Evolutionary conservation across 2,329 filamentous ascomycete genomes (phyloP).

Genomic region (Nigrospora oryzae): DNA sequence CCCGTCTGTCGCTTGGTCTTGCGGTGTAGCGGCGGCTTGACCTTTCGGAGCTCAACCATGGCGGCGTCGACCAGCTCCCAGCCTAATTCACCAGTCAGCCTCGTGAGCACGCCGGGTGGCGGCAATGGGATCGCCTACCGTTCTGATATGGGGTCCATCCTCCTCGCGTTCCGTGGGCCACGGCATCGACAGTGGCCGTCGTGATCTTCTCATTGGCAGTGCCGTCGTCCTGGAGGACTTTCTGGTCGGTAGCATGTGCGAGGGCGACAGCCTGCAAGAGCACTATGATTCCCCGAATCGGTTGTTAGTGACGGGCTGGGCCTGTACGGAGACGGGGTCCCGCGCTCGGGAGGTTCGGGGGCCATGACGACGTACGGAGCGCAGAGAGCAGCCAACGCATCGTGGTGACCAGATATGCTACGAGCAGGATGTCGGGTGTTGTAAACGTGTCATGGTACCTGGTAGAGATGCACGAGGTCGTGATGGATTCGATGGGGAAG

Average conservation of each 20-base stretch:
- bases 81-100: constrained; percentile 21
- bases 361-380: constrained; percentile 16
- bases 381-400: constrained; percentile 19
- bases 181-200: constrained; percentile 10
- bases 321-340: neutral
- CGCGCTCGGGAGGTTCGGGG: neutral
- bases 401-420: constrained; percentile 20
- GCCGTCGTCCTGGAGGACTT: constrained; percentile 13
- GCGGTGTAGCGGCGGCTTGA: constrained; percentile 34
- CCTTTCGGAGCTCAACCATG: constrained; percentile 38
- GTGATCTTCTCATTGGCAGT: constrained; percentile 8
- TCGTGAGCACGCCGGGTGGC: neutral
- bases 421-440: constrained; percentile 15
- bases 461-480: constrained; percentile 4
- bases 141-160: constrained; percentile 22
- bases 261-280: constrained; percentile 19
- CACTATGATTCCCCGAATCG: constrained; percentile 10
- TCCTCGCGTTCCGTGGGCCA: constrained; percentile 13
- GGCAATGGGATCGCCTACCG: constrained; percentile 11
- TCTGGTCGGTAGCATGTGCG: constrained; percentile 16
- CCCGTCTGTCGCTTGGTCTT: constrained; percentile 34
- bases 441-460: constrained; percentile 20
- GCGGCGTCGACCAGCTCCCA: constrained; percentile 46
- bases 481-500: neutral
- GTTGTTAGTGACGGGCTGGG: neutral